A percentile compares a stretch with the other conserved stretches of the same genome.
These are phyloP conservation scores for Neurospora hispaniola DNA, from an alignment of 495 filamentous ascomycete species.

Conservation along the genomic window DNA sequence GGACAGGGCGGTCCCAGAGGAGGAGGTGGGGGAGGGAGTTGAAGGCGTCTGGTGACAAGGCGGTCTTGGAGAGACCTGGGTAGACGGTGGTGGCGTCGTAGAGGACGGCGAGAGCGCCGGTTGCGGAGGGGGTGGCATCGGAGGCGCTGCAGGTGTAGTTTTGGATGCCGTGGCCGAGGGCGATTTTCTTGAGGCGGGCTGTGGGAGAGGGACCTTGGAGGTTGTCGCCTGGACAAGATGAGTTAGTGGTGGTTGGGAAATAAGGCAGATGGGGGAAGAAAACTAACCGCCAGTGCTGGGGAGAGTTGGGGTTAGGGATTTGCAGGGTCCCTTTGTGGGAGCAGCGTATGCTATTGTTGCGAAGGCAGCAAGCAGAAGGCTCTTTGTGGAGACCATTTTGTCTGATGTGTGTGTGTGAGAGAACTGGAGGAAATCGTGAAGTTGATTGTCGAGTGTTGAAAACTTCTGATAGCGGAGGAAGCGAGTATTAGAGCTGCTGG, in stretches of 20 bases:
- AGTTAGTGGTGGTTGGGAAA: constrained; percentile 4
- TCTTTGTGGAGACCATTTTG: constrained; percentile 22
- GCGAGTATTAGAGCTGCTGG: constrained; percentile 12
- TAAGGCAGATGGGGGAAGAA: not conserved
- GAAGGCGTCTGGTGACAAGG: constrained; percentile 18
- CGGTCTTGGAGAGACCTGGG: constrained; percentile 22
- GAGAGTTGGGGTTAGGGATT: constrained; percentile 11
- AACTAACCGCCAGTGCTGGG: constrained; percentile 13
- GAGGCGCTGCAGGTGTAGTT: constrained; percentile 56
- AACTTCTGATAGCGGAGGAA: not conserved
- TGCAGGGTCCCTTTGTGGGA: constrained; percentile 4
- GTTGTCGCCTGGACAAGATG: constrained; percentile 12
- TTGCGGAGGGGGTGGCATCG: constrained; percentile 22
- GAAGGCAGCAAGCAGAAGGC: constrained; percentile 15
- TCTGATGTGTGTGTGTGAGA: not conserved
- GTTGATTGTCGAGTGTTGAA: not conserved
- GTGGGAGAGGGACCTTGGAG: constrained; percentile 37
- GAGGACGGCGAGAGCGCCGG: constrained; percentile 57
- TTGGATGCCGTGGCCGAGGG: constrained; percentile 61
- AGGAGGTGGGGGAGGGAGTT: constrained; percentile 20
- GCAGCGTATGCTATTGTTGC: constrained; percentile 16
- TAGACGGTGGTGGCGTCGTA: constrained; percentile 47
- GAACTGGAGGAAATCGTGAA: not conserved
- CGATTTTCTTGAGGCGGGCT: constrained; percentile 49
- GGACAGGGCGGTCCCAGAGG: constrained; percentile 23